These are phyloP conservation scores for Talaromyces amestolkiae DNA, from an alignment of 2,329 filamentous ascomycete genomes.

Conservation along the genomic window DNA sequence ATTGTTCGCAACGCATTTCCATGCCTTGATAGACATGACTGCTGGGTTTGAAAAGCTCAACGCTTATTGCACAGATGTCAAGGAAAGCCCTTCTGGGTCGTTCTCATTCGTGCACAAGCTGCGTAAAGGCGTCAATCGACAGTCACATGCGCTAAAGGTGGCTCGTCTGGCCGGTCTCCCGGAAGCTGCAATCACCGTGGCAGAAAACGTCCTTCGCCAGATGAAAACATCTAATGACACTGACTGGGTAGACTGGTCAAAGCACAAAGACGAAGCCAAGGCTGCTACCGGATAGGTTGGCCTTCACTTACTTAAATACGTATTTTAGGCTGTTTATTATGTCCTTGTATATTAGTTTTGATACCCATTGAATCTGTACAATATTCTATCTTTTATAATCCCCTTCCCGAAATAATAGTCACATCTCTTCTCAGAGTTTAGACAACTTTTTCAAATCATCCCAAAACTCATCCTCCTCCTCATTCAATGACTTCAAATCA, in stretches of 20 bases:
- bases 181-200: slow-evolving; percentile 66
- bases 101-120: slow-evolving; percentile 88
- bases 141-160: slow-evolving; percentile 94
- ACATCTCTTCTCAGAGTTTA: slow-evolving; percentile 6
- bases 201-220: slow-evolving; percentile 55
- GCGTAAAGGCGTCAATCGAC: slow-evolving; percentile 74
- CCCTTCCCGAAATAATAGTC: background rate
- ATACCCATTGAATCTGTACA: slow-evolving; percentile 16
- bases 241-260: background rate
- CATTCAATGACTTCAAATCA: slow-evolving; percentile 25
- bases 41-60: slow-evolving; percentile 58
- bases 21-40: slow-evolving; percentile 76
- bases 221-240: slow-evolving; percentile 18
- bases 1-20: slow-evolving; percentile 95
- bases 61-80: slow-evolving; percentile 85
- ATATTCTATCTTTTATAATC: background rate
- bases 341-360: slow-evolving; percentile 13
- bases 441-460: slow-evolving; percentile 19
- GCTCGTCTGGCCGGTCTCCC: slow-evolving; percentile 81
- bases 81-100: slow-evolving; percentile 64
- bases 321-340: background rate
- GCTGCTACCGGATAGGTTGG: background rate
- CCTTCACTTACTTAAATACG: background rate
- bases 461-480: slow-evolving; percentile 20
- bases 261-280: background rate